Evolutionary conservation across 2,329 filamentous ascomycete species (phyloP).

Genomic region (Biscogniauxia marginata): DNA sequence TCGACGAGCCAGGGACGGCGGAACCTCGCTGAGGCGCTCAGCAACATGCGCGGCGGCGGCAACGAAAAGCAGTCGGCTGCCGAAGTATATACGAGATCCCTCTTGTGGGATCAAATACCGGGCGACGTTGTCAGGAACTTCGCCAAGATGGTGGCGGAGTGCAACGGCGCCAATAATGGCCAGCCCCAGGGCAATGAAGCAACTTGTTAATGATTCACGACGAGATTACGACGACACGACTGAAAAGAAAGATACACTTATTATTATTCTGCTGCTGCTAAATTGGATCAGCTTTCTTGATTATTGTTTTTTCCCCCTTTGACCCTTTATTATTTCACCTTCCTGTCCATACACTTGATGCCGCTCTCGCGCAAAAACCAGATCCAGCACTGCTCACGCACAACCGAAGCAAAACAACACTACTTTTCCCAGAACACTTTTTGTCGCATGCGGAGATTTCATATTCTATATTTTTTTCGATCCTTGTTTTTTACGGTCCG

Average conservation of each 20-base stretch:
- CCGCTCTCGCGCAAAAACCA: slow-evolving; percentile 34
- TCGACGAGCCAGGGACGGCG: slow-evolving; percentile 63
- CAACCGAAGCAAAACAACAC: slow-evolving; percentile 32
- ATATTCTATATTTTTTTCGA: slow-evolving; percentile 21
- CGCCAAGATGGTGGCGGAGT: slow-evolving; percentile 83
- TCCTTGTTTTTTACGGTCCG: slow-evolving; percentile 28
- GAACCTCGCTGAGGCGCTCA: slow-evolving; percentile 77
- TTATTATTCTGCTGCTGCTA: slow-evolving; percentile 10
- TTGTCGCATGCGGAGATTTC: slow-evolving; percentile 21
- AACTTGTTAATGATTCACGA: slow-evolving; percentile 42
- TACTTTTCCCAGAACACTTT: slow-evolving; percentile 28
- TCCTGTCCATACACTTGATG: slow-evolving; percentile 29
- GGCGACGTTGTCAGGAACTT: slow-evolving; percentile 90
- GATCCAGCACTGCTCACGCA: slow-evolving; percentile 36
- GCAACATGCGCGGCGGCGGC: slow-evolving; percentile 70
- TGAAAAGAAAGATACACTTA: slow-evolving; percentile 15
- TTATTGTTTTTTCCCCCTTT: slow-evolving; percentile 30
- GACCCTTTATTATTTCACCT: slow-evolving; percentile 11
- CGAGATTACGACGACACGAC: slow-evolving; percentile 36
- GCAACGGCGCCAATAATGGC: slow-evolving; percentile 50
- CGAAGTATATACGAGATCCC: slow-evolving; percentile 87
- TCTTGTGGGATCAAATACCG: slow-evolving; percentile 93
- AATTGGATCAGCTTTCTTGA: background rate
- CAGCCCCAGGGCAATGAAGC: slow-evolving; percentile 43
- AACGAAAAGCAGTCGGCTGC: slow-evolving; percentile 71